Base-by-base conservation (phyloP, 2,329 filamentous ascomycete genomes). In the Phyllachora maydis region DNA sequence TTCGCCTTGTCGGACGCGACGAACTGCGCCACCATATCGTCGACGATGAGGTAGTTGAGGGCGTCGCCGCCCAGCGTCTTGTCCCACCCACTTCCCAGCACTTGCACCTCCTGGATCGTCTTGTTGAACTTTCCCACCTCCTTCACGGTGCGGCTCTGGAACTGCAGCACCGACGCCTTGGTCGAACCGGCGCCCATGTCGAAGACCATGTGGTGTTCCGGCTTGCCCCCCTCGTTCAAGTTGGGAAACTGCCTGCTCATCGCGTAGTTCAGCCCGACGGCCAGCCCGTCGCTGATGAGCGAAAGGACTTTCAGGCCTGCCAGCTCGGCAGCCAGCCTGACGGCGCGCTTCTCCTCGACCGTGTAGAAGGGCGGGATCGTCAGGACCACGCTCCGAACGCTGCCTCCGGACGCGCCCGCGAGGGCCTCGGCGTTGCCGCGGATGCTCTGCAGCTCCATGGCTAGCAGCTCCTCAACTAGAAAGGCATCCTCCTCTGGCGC, bases 151-250 rank as follows among this genome's bases (percentile, higher is more conserved):
- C 74, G 72, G 42, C 77, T 76, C 47, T 93, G 83, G 52, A 98
- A 92, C 38, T 72, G 75, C 43, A 98, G 52, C 24, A 98, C 56
- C 5, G 82, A 88, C 4, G 85, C 85, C 37, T 81, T 91, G 16
- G 85, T 77, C 21, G 81, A 93, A 4, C 88, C 88, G 35, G 88
- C 83, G 35, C 88, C 88, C 83, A 98, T 95, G 43, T 98, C 88
- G 41, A 88, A 98, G 15, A 98, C 68, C 45, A 98, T 53, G 50
- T 98, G 81, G 37, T 83, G 67, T 49, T 98, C 88, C 1, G 88
- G 74, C 53, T 82, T 82, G 33, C 65, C 74, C 26, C 79, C 81
- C 25, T 88, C 72, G 26, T 67, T 76, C 29, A 88, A 58, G 37
- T 67, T 81, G 18, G 83, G 81, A 48, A 95, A 98, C 10, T 76